A percentile compares a stretch with the other conserved stretches of the same genome.
Conservation (phyloP, 2,329 filamentous ascomycete species). For the Grosmannia clavigera region DNA sequence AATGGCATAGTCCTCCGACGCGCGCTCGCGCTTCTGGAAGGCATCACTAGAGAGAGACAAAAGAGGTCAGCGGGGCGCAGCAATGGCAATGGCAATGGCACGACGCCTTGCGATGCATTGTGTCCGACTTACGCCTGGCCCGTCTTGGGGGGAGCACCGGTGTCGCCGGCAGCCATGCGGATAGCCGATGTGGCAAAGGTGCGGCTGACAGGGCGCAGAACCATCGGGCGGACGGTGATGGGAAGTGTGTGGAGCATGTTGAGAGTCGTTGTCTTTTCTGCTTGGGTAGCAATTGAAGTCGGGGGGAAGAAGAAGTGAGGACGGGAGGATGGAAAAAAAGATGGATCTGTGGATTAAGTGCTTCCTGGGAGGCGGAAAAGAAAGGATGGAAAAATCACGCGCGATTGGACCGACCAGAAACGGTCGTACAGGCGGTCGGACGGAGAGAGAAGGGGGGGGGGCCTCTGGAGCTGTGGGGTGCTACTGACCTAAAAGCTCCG, state of each 20-base stretch:
- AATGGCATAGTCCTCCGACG: constrained; percentile 75
- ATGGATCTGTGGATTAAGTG: not conserved
- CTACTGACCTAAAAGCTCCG: not conserved
- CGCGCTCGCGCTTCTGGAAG: constrained; percentile 85
- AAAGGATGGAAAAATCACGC: constrained; percentile 8
- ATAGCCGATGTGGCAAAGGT: constrained; percentile 52
- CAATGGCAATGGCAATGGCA: not conserved
- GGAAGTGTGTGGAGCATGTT: constrained; percentile 57
- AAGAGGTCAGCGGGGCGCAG: not conserved
- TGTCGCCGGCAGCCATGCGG: constrained; percentile 59
- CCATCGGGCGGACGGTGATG: constrained; percentile 39
- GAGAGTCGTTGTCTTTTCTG: not conserved
- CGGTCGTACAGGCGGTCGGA: not conserved
- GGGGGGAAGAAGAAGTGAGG: not conserved
- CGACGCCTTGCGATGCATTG: no score
- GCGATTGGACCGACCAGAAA: constrained; percentile 6
- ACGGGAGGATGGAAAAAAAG: not conserved
- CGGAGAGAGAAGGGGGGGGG: not conserved
- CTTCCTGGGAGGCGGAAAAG: not conserved
- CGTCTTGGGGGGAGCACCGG: constrained; percentile 44
- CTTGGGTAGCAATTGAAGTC: not conserved
- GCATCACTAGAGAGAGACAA: constrained; percentile 52
- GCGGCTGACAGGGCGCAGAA: constrained; percentile 34
- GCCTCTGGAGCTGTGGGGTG: not conserved
- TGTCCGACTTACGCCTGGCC: constrained; percentile 35